Evolutionary conservation across 768 basidiomycete species (phyloP).

Genomic region (Cubamyces sp.): DNA sequence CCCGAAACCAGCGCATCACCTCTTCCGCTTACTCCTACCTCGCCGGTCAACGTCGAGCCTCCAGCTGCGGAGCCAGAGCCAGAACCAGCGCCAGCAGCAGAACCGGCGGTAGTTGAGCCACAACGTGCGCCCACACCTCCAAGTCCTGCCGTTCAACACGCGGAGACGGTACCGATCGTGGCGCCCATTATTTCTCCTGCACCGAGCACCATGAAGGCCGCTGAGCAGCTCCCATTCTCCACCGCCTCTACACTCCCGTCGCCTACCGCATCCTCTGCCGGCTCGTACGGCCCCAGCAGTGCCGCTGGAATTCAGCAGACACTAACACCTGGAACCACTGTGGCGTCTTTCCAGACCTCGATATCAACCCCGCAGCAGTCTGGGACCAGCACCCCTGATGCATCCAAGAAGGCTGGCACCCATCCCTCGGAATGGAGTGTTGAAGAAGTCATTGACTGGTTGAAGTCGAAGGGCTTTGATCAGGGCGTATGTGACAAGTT

Average conservation of each 20-base stretch:
- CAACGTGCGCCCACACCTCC: conserved; percentile 14
- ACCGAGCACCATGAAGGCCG: conserved; percentile 25
- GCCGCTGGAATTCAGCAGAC: conserved; percentile 32
- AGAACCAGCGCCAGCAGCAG: conserved; percentile 1
- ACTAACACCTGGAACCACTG: conserved; percentile 32
- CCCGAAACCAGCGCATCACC: conserved; percentile 21
- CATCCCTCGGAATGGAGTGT: conserved; percentile 81
- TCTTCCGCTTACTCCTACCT: not conserved
- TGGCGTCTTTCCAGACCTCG: conserved; percentile 23
- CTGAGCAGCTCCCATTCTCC: conserved; percentile 26
- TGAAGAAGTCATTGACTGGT: conserved; percentile 90
- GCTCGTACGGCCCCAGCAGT: conserved; percentile 28
- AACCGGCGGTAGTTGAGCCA: conserved; percentile 2
- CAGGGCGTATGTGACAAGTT: conserved; percentile 84
- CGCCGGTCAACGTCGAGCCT: conserved; percentile 1
- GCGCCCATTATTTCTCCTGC: conserved; percentile 17
- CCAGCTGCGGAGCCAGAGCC: conserved; percentile 10
- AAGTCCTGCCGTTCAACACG: conserved; percentile 15
- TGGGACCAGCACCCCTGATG: conserved; percentile 9
- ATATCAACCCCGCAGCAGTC: conserved; percentile 5
- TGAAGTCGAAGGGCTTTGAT: conserved; percentile 83
- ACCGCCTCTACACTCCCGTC: conserved; percentile 24
- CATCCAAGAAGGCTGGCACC: conserved; percentile 39
- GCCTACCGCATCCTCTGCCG: conserved; percentile 29
- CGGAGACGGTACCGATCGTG: conserved; percentile 4